These are phyloP conservation scores for Beauveria sp. DNA, from an alignment of 2,329 filamentous ascomycete species.

Conservation along the genomic window DNA sequence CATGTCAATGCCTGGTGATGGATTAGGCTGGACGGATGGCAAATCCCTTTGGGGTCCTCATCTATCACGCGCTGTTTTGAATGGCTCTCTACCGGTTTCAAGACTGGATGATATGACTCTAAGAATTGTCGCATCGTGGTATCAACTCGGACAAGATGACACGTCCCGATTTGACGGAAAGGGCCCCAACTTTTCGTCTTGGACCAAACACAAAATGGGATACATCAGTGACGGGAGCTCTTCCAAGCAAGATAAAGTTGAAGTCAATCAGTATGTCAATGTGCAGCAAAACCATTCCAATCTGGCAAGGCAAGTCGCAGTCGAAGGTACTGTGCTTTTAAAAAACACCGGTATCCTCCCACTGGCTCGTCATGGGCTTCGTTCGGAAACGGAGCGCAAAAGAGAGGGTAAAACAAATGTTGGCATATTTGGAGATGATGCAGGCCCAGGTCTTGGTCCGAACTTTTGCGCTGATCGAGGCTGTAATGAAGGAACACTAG, in stretches of 20 bases:
- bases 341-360: slow-evolving; percentile 57
- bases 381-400: slow-evolving; percentile 14
- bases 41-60: slow-evolving; percentile 74
- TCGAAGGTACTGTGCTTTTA: slow-evolving; percentile 49
- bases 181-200: slow-evolving; percentile 72
- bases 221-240: slow-evolving; percentile 45
- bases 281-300: slow-evolving; percentile 46
- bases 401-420: slow-evolving; percentile 34
- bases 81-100: slow-evolving; percentile 71
- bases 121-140: slow-evolving; percentile 83
- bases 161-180: slow-evolving; percentile 63
- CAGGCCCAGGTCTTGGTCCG: slow-evolving; percentile 43
- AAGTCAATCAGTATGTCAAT: slow-evolving; percentile 63
- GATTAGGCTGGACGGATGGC: slow-evolving; percentile 58
- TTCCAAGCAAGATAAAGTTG: slow-evolving; percentile 26
- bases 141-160: slow-evolving; percentile 70
- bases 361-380: slow-evolving; percentile 27
- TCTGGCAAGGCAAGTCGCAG: slow-evolving; percentile 44
- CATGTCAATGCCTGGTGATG: slow-evolving; percentile 64
- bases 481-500: slow-evolving; percentile 61
- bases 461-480: slow-evolving; percentile 61
- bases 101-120: slow-evolving; percentile 84
- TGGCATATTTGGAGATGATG: slow-evolving; percentile 48
- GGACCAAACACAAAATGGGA: slow-evolving; percentile 52
- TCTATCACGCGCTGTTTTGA: slow-evolving; percentile 69